These are phyloP conservation scores for Cordyceps pruinosa DNA, from an alignment of 2,329 filamentous ascomycete genomes.

Conservation along the genomic window DNA sequence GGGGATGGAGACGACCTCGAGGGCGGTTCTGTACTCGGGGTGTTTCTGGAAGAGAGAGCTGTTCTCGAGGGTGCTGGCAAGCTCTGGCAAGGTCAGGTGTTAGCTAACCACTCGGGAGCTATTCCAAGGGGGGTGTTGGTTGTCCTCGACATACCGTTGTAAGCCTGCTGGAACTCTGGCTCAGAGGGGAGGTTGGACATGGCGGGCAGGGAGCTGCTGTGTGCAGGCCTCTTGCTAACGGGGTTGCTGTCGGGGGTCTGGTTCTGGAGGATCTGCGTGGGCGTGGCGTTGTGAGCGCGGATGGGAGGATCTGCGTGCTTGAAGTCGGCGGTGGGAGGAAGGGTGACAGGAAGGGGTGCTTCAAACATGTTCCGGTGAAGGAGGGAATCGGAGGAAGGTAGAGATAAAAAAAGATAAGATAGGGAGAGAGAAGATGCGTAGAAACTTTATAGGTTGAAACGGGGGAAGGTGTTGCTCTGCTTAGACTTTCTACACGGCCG, in stretches of 20 bases:
- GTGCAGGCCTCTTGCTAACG: conserved; percentile 11
- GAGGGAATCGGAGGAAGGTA: not conserved
- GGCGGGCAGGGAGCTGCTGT: conserved; percentile 9
- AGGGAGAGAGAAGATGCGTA: not conserved
- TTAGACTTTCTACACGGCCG: no score
- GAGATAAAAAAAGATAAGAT: not conserved
- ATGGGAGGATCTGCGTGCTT: conserved; percentile 3
- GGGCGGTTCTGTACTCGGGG: conserved; percentile 88
- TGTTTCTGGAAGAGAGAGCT: conserved; percentile 88
- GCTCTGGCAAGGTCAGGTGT: conserved; percentile 51
- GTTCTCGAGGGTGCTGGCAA: conserved; percentile 89
- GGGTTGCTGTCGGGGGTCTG: conserved; percentile 9
- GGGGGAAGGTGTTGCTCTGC: not conserved
- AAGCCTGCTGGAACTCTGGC: conserved; percentile 98
- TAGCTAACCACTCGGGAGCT: not conserved
- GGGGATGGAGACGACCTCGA: conserved; percentile 80
- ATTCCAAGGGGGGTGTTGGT: not conserved
- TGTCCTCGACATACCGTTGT: conserved; percentile 62
- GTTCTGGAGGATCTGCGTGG: conserved; percentile 8
- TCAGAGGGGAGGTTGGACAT: conserved; percentile 84
- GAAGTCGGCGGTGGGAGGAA: conserved; percentile 7
- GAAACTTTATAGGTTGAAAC: not conserved
- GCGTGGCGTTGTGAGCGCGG: conserved; percentile 6
- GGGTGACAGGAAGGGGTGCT: conserved; percentile 5
- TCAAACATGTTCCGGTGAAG: not conserved